These are phyloP conservation scores for Lyophyllum atratum DNA, from an alignment of 768 basidiomycete species.

Conservation along the genomic window DNA sequence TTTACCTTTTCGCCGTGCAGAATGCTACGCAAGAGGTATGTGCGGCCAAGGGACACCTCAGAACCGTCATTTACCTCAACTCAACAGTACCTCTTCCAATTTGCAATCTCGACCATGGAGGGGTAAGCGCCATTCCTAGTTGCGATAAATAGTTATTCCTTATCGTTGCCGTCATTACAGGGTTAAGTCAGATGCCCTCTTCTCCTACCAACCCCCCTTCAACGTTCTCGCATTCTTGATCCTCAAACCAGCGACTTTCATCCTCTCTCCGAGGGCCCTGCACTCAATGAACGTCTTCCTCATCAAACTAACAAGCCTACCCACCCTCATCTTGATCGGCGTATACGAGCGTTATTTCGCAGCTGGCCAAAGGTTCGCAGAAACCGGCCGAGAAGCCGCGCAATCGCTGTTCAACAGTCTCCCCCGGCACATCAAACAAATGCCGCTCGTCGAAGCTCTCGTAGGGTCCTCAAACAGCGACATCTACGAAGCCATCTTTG, in stretches of 20 bases:
- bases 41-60: conserved; percentile 13
- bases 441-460: conserved; percentile 75
- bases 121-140: conserved; percentile 48
- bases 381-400: conserved; percentile 52
- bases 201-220: conserved; percentile 92
- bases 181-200: conserved; percentile 86
- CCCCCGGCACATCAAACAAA: conserved; percentile 70
- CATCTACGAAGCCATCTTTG: conserved; percentile 79
- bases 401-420: conserved; percentile 63
- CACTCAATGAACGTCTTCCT: conserved; percentile 85
- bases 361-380: conserved; percentile 49
- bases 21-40: conserved; percentile 51
- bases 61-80: conserved; percentile 43
- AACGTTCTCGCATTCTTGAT: conserved; percentile 80
- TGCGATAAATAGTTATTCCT: background rate
- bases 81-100: conserved; percentile 92
- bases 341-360: conserved; percentile 77
- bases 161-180: conserved; percentile 35
- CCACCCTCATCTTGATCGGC: conserved; percentile 73
- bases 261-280: conserved; percentile 74
- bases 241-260: conserved; percentile 76
- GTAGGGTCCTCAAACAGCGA: conserved; percentile 70
- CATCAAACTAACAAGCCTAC: conserved; percentile 83
- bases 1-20: conserved; percentile 21
- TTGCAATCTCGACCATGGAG: conserved; percentile 84